Conservation (phyloP, 768 basidiomycete species). For the Kwoniella dendrophila region DNA sequence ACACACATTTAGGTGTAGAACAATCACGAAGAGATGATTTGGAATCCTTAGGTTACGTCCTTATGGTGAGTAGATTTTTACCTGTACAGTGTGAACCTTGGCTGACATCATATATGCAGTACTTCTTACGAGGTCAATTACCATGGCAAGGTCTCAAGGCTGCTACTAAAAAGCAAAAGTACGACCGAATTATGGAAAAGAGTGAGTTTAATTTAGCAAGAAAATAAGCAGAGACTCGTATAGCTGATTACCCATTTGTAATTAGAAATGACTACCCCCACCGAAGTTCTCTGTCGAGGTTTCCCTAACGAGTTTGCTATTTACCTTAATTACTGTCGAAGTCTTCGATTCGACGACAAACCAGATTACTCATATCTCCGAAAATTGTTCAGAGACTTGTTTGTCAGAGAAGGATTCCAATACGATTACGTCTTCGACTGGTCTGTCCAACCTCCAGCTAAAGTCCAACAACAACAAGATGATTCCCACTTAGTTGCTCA, state of each 20-base stretch:
- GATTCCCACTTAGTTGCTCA: slow-evolving; percentile 7
- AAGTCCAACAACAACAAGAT: slow-evolving; percentile 33
- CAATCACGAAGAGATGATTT: slow-evolving; percentile 97
- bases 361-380: slow-evolving; percentile 99
- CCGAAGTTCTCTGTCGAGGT: slow-evolving; percentile 89
- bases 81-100: background rate
- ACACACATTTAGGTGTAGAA: slow-evolving; percentile 95
- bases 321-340: slow-evolving; percentile 98
- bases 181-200: slow-evolving; percentile 99
- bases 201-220: no score
- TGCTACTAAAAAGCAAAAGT: slow-evolving; percentile 99
- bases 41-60: slow-evolving; percentile 96
- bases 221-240: no score
- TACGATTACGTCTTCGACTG: slow-evolving; percentile 99
- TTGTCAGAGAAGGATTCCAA: slow-evolving; percentile 95
- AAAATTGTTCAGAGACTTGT: slow-evolving; percentile 95
- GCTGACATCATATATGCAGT: slow-evolving; percentile 53
- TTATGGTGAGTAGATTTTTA: slow-evolving; percentile 65
- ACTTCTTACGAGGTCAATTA: slow-evolving; percentile 96
- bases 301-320: slow-evolving; percentile 99
- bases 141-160: slow-evolving; percentile 99
- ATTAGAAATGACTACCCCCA: slow-evolving; percentile 84
- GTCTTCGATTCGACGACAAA: slow-evolving; percentile 99
- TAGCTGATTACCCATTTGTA: background rate
- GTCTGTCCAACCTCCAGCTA: slow-evolving; percentile 57